A percentile compares a stretch with the other conserved stretches of the same genome.
phyloP scores from a whole-genome alignment of 2,329 filamentous ascomycete genomes.

The Lachnum nothofagi region DNA sequence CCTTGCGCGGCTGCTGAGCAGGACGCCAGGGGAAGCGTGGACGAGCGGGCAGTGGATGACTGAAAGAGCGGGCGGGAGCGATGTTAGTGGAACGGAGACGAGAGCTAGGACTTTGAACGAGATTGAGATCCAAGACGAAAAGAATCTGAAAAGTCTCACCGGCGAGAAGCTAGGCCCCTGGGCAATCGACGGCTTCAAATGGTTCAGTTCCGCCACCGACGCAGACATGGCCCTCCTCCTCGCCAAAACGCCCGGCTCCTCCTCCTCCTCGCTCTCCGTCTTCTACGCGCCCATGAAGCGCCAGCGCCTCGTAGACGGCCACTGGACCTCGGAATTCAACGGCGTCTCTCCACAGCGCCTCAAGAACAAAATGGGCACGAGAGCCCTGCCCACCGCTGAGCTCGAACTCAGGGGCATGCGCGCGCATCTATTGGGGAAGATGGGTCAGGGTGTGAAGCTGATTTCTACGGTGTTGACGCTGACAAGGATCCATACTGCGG shows the following conservation, averaged over 20 bases:
- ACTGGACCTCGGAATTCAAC: slow-evolving; percentile 47
- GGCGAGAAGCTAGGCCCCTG: slow-evolving; percentile 48
- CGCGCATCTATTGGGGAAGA: slow-evolving; percentile 60
- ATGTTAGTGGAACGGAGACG: slow-evolving; percentile 65
- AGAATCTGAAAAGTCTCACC: slow-evolving; percentile 9
- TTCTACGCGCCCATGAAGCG: slow-evolving; percentile 62
- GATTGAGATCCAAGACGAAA: background rate
- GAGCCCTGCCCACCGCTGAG: slow-evolving; percentile 66
- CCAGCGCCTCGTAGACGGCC: slow-evolving; percentile 8
- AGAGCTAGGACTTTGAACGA: slow-evolving; percentile 38
- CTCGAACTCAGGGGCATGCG: slow-evolving; percentile 60
- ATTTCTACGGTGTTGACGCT: slow-evolving; percentile 66
- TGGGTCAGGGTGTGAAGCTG: slow-evolving; percentile 62
- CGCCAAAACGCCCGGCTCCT: slow-evolving; percentile 47
- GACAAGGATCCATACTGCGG: slow-evolving; percentile 54
- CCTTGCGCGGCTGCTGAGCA: slow-evolving; percentile 48
- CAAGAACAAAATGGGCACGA: slow-evolving; percentile 69
- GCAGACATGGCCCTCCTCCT: slow-evolving; percentile 60
- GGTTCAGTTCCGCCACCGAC: slow-evolving; percentile 65
- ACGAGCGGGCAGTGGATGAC: slow-evolving; percentile 78
- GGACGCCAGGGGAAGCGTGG: slow-evolving; percentile 52
- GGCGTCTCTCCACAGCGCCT: slow-evolving; percentile 63
- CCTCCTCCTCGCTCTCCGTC: slow-evolving; percentile 48
- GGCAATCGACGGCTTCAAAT: slow-evolving; percentile 64
- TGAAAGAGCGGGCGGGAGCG: slow-evolving; percentile 62